Conservation (phyloP, 768 basidiomycete genomes). For the Lactarius akahatsu region DNA sequence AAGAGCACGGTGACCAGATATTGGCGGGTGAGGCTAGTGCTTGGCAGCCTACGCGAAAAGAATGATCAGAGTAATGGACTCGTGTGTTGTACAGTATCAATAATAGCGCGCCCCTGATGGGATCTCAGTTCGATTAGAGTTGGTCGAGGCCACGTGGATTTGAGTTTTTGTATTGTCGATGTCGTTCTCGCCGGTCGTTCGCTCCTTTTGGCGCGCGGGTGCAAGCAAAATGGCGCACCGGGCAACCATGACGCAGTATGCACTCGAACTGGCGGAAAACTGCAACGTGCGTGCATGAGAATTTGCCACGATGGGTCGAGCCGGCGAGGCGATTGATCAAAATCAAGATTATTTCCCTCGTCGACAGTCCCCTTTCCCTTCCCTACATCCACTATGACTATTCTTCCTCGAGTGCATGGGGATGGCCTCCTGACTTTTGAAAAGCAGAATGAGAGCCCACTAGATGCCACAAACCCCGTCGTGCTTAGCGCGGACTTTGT, state of each 20-base stretch:
- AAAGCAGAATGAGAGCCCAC: background rate
- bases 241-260: background rate
- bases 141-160: background rate
- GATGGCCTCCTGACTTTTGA: conserved; percentile 13
- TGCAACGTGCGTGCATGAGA: background rate
- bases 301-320: background rate
- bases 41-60: conserved; percentile 20
- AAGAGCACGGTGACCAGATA: conserved; percentile 54
- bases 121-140: background rate
- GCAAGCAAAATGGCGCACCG: background rate
- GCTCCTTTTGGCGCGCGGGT: background rate
- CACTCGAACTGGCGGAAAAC: background rate
- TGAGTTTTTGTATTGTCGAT: background rate
- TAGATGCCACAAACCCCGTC: conserved; percentile 26
- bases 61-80: background rate
- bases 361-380: background rate
- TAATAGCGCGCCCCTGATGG: background rate
- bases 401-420: conserved; percentile 17
- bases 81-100: background rate
- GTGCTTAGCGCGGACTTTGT: conserved; percentile 28
- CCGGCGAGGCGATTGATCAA: background rate
- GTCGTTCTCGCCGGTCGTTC: background rate
- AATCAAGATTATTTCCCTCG: background rate
- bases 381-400: conserved; percentile 18
- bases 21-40: conserved; percentile 45